These are phyloP conservation scores for Aureobasidium namibiae DNA, from an alignment of 2,329 filamentous ascomycete genomes.

Conservation along the genomic window DNA sequence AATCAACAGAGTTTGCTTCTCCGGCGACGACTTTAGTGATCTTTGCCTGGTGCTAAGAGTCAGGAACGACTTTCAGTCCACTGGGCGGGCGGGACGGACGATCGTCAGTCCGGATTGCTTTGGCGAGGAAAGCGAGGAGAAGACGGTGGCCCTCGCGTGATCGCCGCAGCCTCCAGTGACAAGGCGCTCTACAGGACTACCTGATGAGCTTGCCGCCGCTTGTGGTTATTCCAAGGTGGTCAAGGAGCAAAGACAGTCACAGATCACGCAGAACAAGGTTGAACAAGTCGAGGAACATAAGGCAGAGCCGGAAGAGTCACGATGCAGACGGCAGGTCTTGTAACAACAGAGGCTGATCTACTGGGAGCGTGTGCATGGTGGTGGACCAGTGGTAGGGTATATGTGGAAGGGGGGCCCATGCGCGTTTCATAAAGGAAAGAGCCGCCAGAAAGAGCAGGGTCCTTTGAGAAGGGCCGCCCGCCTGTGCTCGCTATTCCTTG, in stretches of 20 bases:
- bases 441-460: neutral
- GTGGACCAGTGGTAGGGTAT: too few species aligned
- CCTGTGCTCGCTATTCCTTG: neutral
- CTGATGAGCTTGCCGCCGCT: too few species aligned
- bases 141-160: slow-evolving; percentile 1
- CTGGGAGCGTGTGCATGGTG: neutral
- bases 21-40: neutral
- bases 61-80: too few species aligned
- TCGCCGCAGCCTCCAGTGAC: neutral
- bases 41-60: slow-evolving; percentile 1
- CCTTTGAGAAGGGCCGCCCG: slow-evolving; percentile 1
- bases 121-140: slow-evolving; percentile 3
- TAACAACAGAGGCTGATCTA: neutral
- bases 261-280: neutral
- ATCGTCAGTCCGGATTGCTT: neutral
- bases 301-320: neutral
- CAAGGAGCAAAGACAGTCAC: neutral
- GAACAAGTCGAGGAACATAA: neutral
- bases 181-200: too few species aligned
- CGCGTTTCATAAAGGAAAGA: slow-evolving; percentile 6
- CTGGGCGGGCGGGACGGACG: slow-evolving; percentile 3
- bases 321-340: neutral
- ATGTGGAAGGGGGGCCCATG: neutral
- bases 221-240: neutral
- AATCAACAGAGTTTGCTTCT: slow-evolving; percentile 1